Evolutionary conservation across 2,329 filamentous ascomycete species (phyloP).

Genomic region (Fusarium sp.): DNA sequence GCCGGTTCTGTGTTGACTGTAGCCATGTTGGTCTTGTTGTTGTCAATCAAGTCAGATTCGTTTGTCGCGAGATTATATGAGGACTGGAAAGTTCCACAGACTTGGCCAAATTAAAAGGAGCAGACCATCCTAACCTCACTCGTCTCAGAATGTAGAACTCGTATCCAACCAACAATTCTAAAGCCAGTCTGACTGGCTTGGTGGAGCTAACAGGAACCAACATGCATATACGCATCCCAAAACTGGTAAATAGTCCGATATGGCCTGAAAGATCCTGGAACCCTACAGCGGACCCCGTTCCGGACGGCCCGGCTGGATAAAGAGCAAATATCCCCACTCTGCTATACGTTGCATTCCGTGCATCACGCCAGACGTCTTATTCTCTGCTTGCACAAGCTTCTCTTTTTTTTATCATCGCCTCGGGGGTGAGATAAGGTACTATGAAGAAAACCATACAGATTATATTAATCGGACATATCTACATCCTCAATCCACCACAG

Average conservation of each 20-base stretch:
- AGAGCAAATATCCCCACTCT: no score
- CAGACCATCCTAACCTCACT: no score
- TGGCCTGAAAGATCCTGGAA: background rate
- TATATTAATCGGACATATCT: background rate
- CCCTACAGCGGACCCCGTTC: no score
- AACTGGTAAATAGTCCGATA: background rate
- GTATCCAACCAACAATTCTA: no score
- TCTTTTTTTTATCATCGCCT: no score
- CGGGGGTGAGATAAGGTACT: no score
- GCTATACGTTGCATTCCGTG: no score
- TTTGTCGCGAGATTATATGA: no score
- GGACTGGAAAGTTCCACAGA: background rate
- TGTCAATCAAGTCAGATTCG: background rate
- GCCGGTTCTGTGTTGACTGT: background rate
- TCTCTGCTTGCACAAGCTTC: no score
- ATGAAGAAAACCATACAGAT: no score
- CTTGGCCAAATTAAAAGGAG: background rate
- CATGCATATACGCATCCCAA: background rate
- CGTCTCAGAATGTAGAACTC: background rate
- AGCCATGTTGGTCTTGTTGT: background rate
- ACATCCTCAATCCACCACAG: constrained; percentile 7
- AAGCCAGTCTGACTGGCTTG: background rate
- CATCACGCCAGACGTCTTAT: no score
- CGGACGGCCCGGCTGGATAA: no score
- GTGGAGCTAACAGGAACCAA: background rate